Conservation (phyloP, 176 grass and related monocot species). For the Saccharum spontaneum region DNA sequence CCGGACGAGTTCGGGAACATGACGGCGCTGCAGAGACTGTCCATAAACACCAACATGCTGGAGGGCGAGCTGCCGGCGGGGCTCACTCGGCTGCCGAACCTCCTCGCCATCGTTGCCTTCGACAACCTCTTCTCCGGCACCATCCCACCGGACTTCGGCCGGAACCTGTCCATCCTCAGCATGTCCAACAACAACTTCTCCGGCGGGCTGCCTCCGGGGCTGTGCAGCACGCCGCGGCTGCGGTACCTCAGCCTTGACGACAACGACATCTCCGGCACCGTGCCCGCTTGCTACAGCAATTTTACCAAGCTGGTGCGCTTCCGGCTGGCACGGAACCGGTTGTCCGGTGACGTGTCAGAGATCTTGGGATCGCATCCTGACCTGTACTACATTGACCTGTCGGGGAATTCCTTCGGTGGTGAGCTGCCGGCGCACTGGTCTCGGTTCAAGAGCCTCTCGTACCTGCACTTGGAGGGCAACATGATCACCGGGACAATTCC, state of each 20-base stretch:
- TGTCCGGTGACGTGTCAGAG: slow-evolving; percentile 56
- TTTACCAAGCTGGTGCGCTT: slow-evolving; percentile 43
- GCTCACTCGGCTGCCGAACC: slow-evolving; percentile 44
- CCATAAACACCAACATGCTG: slow-evolving; percentile 57
- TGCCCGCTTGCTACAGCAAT: slow-evolving; percentile 64
- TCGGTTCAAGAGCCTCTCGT: slow-evolving; percentile 45
- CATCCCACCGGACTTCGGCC: slow-evolving; percentile 42
- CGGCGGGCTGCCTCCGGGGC: slow-evolving; percentile 48
- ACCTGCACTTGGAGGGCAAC: slow-evolving; percentile 61
- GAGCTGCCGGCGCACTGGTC: slow-evolving; percentile 52
- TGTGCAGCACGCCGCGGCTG: slow-evolving; percentile 51
- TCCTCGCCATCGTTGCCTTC: slow-evolving; percentile 38
- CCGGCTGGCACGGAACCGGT: slow-evolving; percentile 47
- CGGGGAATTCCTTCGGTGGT: slow-evolving; percentile 53
- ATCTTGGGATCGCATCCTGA: slow-evolving; percentile 58
- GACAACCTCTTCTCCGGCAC: slow-evolving; percentile 48
- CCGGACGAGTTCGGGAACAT: slow-evolving; percentile 66
- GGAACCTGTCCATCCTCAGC: slow-evolving; percentile 19
- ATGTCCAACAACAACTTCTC: slow-evolving; percentile 60
- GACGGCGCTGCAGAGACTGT: slow-evolving; percentile 41
- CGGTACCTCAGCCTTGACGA: slow-evolving; percentile 24
- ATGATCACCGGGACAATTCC: slow-evolving; percentile 66
- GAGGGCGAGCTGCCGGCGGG: slow-evolving; percentile 55
- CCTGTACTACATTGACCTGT: slow-evolving; percentile 61
- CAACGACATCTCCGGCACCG: slow-evolving; percentile 48